Evolutionary conservation across 2,329 filamentous ascomycete species (phyloP).

Genomic region (Talaromyces funiculosus): DNA sequence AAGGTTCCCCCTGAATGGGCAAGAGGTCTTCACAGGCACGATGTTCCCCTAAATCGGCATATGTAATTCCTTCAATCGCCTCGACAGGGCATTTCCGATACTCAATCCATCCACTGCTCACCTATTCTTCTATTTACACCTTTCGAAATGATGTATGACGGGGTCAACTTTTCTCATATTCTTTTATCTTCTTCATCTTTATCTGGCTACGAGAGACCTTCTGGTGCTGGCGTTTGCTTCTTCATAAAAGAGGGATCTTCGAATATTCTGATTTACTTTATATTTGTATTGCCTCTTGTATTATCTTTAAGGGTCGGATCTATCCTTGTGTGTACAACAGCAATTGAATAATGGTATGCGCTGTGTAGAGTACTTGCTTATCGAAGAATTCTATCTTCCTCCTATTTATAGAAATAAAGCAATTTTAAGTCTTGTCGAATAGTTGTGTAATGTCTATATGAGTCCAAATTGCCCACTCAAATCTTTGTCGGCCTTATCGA

Average conservation of each 20-base stretch:
- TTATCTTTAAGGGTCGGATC: background rate
- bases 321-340: conserved; percentile 3
- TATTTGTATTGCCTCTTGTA: background rate
- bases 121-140: background rate
- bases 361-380: background rate
- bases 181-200: background rate
- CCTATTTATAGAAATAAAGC: background rate
- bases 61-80: background rate
- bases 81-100: too few species aligned
- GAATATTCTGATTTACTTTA: background rate
- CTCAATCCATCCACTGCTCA: background rate
- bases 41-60: conserved; percentile 33
- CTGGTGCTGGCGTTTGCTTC: conserved; percentile 8
- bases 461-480: background rate
- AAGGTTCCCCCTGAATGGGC: conserved; percentile 75
- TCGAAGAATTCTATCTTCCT: background rate
- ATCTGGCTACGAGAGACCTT: background rate
- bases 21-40: conserved; percentile 58
- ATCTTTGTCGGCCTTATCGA: background rate
- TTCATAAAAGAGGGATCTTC: conserved; percentile 1
- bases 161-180: conserved; percentile 4
- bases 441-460: too few species aligned
- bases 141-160: conserved; percentile 11
- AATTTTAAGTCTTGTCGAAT: background rate
- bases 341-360: background rate